Evolutionary conservation across 352 stramenopile genomes (phyloP).

Genomic region (Globisporangium nagaii): DNA sequence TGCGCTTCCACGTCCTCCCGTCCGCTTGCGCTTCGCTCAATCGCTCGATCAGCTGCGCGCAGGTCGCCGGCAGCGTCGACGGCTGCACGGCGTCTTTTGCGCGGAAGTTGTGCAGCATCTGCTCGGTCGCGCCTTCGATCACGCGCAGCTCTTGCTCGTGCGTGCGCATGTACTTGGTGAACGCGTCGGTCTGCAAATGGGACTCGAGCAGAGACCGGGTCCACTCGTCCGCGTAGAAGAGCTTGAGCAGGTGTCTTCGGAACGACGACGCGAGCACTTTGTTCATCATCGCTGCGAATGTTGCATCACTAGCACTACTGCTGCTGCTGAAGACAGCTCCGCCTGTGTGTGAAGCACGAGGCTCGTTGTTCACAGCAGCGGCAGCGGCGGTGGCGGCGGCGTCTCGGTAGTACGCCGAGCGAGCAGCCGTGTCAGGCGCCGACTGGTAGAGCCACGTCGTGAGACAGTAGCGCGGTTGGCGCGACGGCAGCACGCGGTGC

Average conservation of each 20-base stretch:
- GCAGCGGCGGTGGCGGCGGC: background rate
- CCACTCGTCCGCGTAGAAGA: conserved; percentile 54
- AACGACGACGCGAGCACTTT: conserved; percentile 61
- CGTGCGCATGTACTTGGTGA: conserved; percentile 56
- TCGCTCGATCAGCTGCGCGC: conserved; percentile 24
- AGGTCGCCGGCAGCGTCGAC: conserved; percentile 26
- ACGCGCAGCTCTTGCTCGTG: conserved; percentile 44
- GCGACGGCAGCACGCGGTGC: conserved; percentile 59
- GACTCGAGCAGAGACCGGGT: conserved; percentile 47
- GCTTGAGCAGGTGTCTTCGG: conserved; percentile 56
- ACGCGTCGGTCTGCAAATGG: conserved; percentile 43
- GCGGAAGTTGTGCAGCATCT: conserved; percentile 65
- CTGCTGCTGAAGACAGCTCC: background rate
- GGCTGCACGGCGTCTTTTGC: conserved; percentile 22
- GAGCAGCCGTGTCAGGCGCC: conserved; percentile 13
- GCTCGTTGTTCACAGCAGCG: background rate
- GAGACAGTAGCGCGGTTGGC: conserved; percentile 45
- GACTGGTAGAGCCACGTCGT: conserved; percentile 70
- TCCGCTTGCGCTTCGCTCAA: no score
- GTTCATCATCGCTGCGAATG: conserved; percentile 27
- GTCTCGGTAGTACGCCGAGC: conserved; percentile 19
- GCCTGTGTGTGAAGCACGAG: background rate
- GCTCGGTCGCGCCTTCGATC: conserved; percentile 38
- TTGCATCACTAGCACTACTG: no score
- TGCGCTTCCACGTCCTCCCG: no score